Evolutionary conservation across 2,329 filamentous ascomycete genomes (phyloP), one percentile per base, ranked within the genome.

Genomic region (Aspergillus oerlinghausenensis): DNA sequence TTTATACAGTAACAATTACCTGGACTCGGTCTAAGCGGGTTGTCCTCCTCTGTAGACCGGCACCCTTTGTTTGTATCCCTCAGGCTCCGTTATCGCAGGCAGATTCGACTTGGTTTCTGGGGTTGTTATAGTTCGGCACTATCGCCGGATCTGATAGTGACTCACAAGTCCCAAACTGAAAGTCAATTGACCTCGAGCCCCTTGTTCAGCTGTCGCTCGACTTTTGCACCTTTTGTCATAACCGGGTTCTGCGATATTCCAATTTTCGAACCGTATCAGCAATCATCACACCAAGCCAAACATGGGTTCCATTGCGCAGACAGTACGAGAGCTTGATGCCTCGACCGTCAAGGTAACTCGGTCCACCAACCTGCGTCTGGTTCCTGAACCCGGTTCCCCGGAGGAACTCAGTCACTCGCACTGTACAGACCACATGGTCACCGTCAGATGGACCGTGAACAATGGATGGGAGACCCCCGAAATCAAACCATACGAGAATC

Each of bases 361-460:
- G 25, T 71, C 71, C 42, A 67, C 69, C 35, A 68, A 65, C 52
- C 67, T 72, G 8, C 70, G 70, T 48, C 55, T 68, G 55, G 71
- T 77, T 21, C 74, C 75, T 51, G 62, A 65, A 23, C 71, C 71
- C 5, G 70, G 73, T 43, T 77, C 75, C 6, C 65, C 71, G 1
- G 73, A 76, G 66, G 72, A 76, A 56, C 55, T 70, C 65, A 69
- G 70, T 59, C 72, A 75, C 55, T 73, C 67, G 29, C 60, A 71
- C 57, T 83, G 81, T 79, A 92, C 89, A 60, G 92, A 97, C 80
- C 92, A 97, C 80, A 96, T 96, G 91, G 80, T 94, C 66, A 87
- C 86, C 52, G 87, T 80, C 21, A 76, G 78, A 54, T 95, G 91
- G 90, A 85, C 80, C 35, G 75, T 73, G 23, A 70, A 77, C 47